Base-by-base conservation (phyloP, 78 protist genomes). In the Dictyostelium capitatum region DNA sequence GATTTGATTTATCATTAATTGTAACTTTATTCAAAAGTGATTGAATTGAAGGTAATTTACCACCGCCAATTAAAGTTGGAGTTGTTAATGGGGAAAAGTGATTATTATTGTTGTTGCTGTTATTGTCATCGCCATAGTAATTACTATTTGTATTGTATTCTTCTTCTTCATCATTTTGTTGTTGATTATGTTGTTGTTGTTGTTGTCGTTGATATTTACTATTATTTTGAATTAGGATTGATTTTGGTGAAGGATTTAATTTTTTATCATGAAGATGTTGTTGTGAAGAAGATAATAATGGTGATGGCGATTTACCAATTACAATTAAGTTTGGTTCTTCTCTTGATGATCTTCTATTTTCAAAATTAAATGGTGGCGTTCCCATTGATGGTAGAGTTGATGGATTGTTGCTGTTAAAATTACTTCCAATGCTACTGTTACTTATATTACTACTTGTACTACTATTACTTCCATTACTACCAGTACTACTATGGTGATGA, bases 41-140 rank as follows among this genome's bases (percentile, higher is more conserved):
- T 32, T 83, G 82, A 28, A 83, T 83, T 10, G 91, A 83, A 50
- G 91, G 91, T 56, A 83, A 28, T 74, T 59, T 70, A 17, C 79
- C 30, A 30, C 59, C 28, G 10, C 51, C 3, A 20, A 56, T 17
- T 47, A 41, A 30, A 47, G 19, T 37, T 37, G 43, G 43, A 2
- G 43, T 37, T 3, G 1, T 37, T 37, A 37, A 37, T 37, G 43
- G 43, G 1, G 43, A 15, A 15, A 17, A 15, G 59, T 53, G 59
- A 3, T 46, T 47, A 47, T 15, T 64, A 47, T 32, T 47, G n/a
- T 59, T 80, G 28, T 64, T 69, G 19, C 14, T 72, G 17, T 37
- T 82, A 32, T 47, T 14, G 51, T 54, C 59, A 51, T 77, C 82
- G 7, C 80, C 80, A 51, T 77, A 77, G 47, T 77, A 20, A 77